Evolutionary conservation across 202 grass and related monocot species (phyloP).

Genomic region (Zoysia matrella): DNA sequence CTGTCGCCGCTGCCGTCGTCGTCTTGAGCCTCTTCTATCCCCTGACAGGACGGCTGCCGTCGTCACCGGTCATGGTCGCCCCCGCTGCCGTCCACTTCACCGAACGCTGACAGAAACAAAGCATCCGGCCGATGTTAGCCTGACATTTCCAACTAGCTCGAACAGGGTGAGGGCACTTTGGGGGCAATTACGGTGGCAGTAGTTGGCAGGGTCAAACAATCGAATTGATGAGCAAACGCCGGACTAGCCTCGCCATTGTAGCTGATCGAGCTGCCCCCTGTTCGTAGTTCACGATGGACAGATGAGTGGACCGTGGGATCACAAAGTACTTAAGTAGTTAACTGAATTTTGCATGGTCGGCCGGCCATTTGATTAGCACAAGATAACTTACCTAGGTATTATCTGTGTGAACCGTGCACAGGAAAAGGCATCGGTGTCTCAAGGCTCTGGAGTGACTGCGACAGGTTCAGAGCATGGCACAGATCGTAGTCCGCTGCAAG

Average conservation of each 20-base stretch:
- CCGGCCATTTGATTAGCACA: too few relatives aligned
- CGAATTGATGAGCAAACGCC: slow-evolving; percentile 37
- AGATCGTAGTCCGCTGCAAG: slow-evolving; percentile 35
- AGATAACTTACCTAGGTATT: slow-evolving; percentile 26
- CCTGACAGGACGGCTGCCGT: slow-evolving; percentile 38
- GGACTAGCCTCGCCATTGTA: slow-evolving; percentile 26
- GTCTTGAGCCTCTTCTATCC: slow-evolving; percentile 63
- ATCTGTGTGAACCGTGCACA: slow-evolving; percentile 15
- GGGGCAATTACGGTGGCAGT: slow-evolving; percentile 20
- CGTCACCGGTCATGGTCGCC: slow-evolving; percentile 23
- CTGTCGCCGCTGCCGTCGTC: slow-evolving; percentile 16
- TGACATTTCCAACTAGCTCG: neutral
- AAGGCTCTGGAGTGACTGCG: slow-evolving; percentile 38
- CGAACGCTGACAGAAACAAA: slow-evolving; percentile 49
- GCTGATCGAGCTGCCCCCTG: neutral
- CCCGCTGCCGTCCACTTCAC: slow-evolving; percentile 44
- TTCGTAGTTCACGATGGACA: neutral
- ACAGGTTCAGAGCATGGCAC: slow-evolving; percentile 29
- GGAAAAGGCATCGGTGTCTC: slow-evolving; percentile 30
- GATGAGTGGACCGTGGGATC: neutral
- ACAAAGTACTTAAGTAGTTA: neutral
- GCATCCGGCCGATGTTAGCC: neutral
- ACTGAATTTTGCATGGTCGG: neutral
- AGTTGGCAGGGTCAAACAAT: slow-evolving; percentile 28
- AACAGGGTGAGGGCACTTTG: neutral